Evolutionary conservation across 2,329 filamentous ascomycete species (phyloP), one percentile per base, ranked within the genome.

Genomic region (Acrodontium crateriforme): DNA sequence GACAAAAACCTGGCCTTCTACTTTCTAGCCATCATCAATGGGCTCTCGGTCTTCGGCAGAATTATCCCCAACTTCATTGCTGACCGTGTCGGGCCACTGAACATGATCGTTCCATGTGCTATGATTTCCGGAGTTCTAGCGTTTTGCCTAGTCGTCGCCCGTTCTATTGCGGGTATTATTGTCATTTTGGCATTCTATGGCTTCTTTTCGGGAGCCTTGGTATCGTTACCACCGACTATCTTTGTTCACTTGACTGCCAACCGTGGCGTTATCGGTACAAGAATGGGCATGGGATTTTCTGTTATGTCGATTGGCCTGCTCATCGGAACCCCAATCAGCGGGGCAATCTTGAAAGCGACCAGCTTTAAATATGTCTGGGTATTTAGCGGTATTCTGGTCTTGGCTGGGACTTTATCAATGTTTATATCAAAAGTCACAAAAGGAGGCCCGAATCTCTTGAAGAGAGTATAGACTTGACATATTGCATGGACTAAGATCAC

Each of bases 1-100:
- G 52, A 55, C 33, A 40, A 58, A 3, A 59, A 67, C 1, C 50
- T 81, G 3, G 72, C 69, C 0, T 78, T 73, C 39, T 82, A 80
- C 43, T 58, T 80, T 3, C 54, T 82, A 3, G 63, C 76, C 1
- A 72, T 82, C 31, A 58, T 80, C 39, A 82, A 82, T 44, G 69
- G 62, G 0, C 66, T 71, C 3, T 50, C 41, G 15, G 44, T 51
- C 4, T 60, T 64, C 47, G 62, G 62, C 3, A 56, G 61, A 10
- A 56, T 62, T 33, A 45, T 63, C 2, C 59, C 61, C 1, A 62
- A 62, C 24, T 42, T 53, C 27, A 32, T 61, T 15, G 54, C 58
- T 7, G 61, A 64, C 36, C 50, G 53, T n/a, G 35, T 58, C 2
- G 62, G 62, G 2, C 54, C 58, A 1, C 51, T 63, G 34, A 65